Conservation (phyloP, 2,329 filamentous ascomycete genomes). For the Spiromastix sp. region DNA sequence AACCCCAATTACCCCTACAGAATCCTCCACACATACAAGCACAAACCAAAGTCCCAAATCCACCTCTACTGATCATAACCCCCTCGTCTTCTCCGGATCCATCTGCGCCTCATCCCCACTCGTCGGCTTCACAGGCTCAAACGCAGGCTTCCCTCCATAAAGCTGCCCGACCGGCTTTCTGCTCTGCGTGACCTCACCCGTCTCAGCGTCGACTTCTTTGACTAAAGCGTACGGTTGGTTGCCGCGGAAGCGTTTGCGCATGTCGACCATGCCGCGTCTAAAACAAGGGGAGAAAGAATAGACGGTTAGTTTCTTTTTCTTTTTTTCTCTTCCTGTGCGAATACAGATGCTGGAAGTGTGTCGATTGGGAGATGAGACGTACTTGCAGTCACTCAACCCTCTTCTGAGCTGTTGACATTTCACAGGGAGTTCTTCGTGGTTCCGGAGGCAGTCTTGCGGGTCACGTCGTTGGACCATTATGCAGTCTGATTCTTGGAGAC, state of each 20-base stretch:
- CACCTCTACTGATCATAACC: constrained; percentile 21
- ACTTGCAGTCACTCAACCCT: constrained; percentile 87
- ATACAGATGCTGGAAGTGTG: neutral
- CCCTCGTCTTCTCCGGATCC: constrained; percentile 39
- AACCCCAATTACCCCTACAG: neutral
- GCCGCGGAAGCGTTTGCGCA: constrained; percentile 95
- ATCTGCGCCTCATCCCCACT: constrained; percentile 54
- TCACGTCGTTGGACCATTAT: constrained; percentile 84
- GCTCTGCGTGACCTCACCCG: constrained; percentile 16
- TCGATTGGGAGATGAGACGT: constrained; percentile 13
- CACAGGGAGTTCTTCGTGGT: constrained; percentile 69
- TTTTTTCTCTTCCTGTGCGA: neutral
- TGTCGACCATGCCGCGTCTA: constrained; percentile 85
- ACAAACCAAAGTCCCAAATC: constrained; percentile 1
- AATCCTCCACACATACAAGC: too few relatives aligned
- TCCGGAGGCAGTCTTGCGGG: constrained; percentile 77
- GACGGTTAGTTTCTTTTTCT: too few relatives aligned
- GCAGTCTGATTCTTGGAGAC: constrained; percentile 93
- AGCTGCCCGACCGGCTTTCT: constrained; percentile 50
- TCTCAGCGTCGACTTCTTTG: constrained; percentile 44
- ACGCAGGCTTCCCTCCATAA: constrained; percentile 68
- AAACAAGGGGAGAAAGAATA: neutral
- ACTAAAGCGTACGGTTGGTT: constrained; percentile 73
- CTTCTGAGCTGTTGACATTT: constrained; percentile 89
- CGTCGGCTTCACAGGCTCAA: constrained; percentile 54